Conservation (phyloP, 2,329 filamentous ascomycete species). For the Aspergillus uvarum region DNA sequence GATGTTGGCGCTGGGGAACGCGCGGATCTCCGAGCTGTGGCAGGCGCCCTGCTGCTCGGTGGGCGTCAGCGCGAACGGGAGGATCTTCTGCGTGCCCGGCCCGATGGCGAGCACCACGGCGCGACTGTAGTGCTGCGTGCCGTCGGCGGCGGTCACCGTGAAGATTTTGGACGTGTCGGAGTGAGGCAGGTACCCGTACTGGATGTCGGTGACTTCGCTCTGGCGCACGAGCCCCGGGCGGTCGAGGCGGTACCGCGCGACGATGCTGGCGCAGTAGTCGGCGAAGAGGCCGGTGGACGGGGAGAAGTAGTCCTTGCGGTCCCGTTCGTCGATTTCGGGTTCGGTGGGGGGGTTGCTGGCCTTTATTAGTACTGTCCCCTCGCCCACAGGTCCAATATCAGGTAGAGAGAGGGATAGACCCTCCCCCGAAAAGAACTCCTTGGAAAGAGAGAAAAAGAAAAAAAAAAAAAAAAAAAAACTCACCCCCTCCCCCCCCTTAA, state of each 20-base stretch:
- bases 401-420: no score
- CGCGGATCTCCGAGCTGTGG: constrained; percentile 64
- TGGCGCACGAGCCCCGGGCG: constrained; percentile 56
- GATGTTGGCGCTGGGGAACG: constrained; percentile 57
- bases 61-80: constrained; percentile 42
- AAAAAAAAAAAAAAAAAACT: constrained; percentile 1
- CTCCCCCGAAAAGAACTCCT: no score
- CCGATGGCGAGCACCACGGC: constrained; percentile 71
- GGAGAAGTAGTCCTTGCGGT: constrained; percentile 68
- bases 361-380: constrained; percentile 10
- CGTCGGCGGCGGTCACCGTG: constrained; percentile 58
- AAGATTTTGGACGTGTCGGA: constrained; percentile 54
- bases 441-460: neutral
- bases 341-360: constrained; percentile 25
- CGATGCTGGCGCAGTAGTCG: constrained; percentile 61
- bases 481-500: constrained; percentile 50
- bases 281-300: constrained; percentile 62
- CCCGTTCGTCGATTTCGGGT: constrained; percentile 63
- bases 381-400: neutral
- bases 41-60: constrained; percentile 53
- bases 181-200: constrained; percentile 50
- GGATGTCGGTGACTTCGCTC: constrained; percentile 61
- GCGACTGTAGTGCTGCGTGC: constrained; percentile 55
- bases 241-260: constrained; percentile 59
- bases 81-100: constrained; percentile 60